Conservation (phyloP, 305 asterid genomes). For the Euphrasia arctica region DNA sequence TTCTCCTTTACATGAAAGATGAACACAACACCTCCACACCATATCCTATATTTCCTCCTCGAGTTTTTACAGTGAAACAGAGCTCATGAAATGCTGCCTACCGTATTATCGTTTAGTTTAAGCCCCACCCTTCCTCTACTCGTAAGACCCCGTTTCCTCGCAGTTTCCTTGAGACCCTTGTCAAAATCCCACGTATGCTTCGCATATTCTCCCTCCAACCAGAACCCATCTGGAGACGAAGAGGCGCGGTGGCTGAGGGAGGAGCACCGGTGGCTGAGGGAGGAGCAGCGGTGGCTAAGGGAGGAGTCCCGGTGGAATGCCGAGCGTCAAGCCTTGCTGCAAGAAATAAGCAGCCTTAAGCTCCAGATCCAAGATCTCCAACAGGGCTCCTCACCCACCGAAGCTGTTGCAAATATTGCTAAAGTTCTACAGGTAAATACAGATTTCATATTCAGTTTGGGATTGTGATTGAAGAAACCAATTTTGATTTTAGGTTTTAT, state of each 20-base stretch:
- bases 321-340: constrained; percentile 60
- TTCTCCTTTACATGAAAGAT: not conserved
- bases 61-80: not conserved
- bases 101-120: constrained; percentile 39
- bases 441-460: constrained; percentile 1
- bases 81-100: constrained; percentile 30
- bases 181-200: constrained; percentile 53
- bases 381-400: constrained; percentile 49
- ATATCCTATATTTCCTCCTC: not conserved
- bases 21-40: not conserved
- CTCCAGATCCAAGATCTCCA: constrained; percentile 60
- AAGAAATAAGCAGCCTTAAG: constrained; percentile 51
- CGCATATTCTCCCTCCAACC: constrained; percentile 44
- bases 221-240: constrained; percentile 32
- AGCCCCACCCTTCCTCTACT: constrained; percentile 31
- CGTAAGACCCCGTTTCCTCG: constrained; percentile 27
- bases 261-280: constrained; percentile 91
- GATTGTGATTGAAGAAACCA: constrained; percentile 1
- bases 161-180: constrained; percentile 20
- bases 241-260: constrained; percentile 66
- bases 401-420: constrained; percentile 52
- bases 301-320: constrained; percentile 79
- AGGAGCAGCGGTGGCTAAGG: constrained; percentile 89
- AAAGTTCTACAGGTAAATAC: constrained; percentile 60
- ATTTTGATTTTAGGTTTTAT: no score